A percentile compares a stretch with the other conserved stretches of the same genome.
Conservation (phyloP, 2,329 filamentous ascomycete species). For the Drechmeria coniospora region DNA sequence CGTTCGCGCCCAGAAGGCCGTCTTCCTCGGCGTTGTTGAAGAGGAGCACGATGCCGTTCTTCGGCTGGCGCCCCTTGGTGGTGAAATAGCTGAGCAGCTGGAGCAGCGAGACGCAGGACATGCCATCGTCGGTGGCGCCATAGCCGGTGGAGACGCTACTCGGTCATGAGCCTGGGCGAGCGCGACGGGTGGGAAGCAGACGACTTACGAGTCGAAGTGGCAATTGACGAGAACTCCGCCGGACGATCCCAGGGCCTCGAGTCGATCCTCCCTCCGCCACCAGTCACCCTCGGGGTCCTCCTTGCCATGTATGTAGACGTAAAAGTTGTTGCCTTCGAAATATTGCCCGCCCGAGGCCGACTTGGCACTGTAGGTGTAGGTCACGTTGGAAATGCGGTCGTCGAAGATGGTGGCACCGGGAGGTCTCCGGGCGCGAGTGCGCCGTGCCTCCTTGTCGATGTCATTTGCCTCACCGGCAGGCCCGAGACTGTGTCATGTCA, state of each 20-base stretch:
- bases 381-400: conserved; percentile 65
- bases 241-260: conserved; percentile 34
- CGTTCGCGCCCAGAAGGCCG: conserved; percentile 71
- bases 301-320: conserved; percentile 76
- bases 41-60: conserved; percentile 65
- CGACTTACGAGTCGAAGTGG: conserved; percentile 61
- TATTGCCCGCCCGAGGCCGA: conserved; percentile 42
- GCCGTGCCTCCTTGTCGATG: too few relatives aligned
- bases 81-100: conserved; percentile 84
- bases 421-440: conserved; percentile 3
- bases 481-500: conserved; percentile 2
- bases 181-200: too few relatives aligned
- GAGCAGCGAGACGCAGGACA: conserved; percentile 73
- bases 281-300: conserved; percentile 59
- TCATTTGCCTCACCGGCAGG: too few relatives aligned
- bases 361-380: conserved; percentile 26
- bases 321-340: conserved; percentile 84
- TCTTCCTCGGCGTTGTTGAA: conserved; percentile 97
- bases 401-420: conserved; percentile 53
- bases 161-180: conserved; percentile 6
- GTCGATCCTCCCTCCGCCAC: conserved; percentile 41
- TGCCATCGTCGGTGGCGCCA: conserved; percentile 86
- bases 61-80: conserved; percentile 51
- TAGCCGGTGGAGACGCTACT: conserved; percentile 73
- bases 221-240: conserved; percentile 86